Percentiles rank a stretch among this genome's conserved stretches.
These are phyloP conservation scores for Thielaviopsis ethacetica DNA, from an alignment of 2,329 filamentous ascomycete genomes.

Conservation along the genomic window DNA sequence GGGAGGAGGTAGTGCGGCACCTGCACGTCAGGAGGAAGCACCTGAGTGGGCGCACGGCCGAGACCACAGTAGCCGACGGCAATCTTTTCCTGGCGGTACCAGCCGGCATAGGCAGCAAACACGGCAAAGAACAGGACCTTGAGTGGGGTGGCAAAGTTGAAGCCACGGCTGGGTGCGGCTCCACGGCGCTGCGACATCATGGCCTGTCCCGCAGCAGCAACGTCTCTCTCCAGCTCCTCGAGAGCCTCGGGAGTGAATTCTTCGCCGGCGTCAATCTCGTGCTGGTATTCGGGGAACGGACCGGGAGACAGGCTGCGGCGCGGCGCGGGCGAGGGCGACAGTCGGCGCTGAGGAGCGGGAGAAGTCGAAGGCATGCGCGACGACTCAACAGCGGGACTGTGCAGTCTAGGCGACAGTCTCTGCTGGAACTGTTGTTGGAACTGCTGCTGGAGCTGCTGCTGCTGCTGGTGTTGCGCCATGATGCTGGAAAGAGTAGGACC, in stretches of 20 bases:
- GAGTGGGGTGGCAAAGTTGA: constrained; percentile 46
- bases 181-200: constrained; percentile 28
- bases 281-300: constrained; percentile 10
- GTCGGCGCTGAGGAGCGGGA: constrained; percentile 5
- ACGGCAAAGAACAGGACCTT: constrained; percentile 56
- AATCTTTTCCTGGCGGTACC: constrained; percentile 93
- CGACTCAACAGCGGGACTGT: constrained; percentile 1
- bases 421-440: not conserved
- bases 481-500: constrained; percentile 11
- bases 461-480: constrained; percentile 10
- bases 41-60: constrained; percentile 41
- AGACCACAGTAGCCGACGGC: constrained; percentile 89
- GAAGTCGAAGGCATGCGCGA: constrained; percentile 3
- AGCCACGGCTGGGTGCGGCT: constrained; percentile 22
- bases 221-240: constrained; percentile 59
- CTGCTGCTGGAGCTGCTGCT: not conserved
- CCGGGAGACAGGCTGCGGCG: constrained; percentile 10
- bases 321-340: constrained; percentile 10
- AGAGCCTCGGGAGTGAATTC: constrained; percentile 91
- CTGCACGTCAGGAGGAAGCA: constrained; percentile 31
- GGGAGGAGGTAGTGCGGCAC: constrained; percentile 58
- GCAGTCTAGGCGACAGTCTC: constrained; percentile 1
- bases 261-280: constrained; percentile 52
- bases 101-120: constrained; percentile 55
- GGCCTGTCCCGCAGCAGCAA: constrained; percentile 36